phyloP scores from a whole-genome alignment of 2,329 filamentous ascomycete genomes.

The Xylariaceae sp. region DNA sequence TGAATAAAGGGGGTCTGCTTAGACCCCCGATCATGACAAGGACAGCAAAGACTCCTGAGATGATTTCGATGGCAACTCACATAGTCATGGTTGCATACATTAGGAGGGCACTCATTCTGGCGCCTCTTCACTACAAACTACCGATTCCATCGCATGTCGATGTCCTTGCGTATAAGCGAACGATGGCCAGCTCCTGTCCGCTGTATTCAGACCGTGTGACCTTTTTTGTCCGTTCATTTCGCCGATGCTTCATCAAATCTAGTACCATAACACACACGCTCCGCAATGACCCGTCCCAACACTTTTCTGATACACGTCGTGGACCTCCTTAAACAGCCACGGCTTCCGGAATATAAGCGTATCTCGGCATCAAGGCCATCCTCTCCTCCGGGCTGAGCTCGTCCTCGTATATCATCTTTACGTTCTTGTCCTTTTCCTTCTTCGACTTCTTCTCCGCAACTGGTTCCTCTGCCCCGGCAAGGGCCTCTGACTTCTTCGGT shows the following conservation, averaged over 20 bases:
- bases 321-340: constrained; percentile 8
- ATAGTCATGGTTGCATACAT: neutral
- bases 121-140: neutral
- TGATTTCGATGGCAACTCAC: neutral
- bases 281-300: neutral
- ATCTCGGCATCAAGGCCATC: constrained; percentile 73
- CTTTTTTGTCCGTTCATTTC: neutral
- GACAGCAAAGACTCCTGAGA: neutral
- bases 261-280: neutral
- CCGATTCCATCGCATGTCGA: neutral
- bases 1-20: neutral
- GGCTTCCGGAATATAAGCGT: constrained; percentile 57
- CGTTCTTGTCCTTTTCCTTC: constrained; percentile 63
- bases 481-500: constrained; percentile 35
- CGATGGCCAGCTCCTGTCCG: neutral
- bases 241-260: neutral
- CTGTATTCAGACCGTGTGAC: neutral
- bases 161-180: neutral
- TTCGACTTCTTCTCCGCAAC: constrained; percentile 58
- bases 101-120: neutral
- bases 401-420: constrained; percentile 75
- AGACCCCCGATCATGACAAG: neutral
- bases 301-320: constrained; percentile 5
- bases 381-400: constrained; percentile 82
- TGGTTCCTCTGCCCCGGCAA: constrained; percentile 37